Conservation (phyloP, 2,329 filamentous ascomycete species). For the Neofusicoccum parvum region DNA sequence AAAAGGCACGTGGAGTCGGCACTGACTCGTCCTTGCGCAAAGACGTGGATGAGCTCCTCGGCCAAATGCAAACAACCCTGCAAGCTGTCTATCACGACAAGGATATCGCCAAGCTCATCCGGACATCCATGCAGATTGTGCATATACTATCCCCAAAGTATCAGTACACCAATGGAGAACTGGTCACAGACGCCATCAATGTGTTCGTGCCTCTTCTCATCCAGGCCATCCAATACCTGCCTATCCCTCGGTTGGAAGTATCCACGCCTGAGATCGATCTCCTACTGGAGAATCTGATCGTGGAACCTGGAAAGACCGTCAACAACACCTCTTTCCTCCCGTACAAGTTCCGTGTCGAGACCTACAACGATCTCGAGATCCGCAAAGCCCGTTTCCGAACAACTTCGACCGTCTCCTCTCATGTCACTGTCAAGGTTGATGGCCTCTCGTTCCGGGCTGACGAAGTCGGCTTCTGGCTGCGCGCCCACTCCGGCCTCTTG, state of each 20-base stretch:
- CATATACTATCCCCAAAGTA: constrained; percentile 69
- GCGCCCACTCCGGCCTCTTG: constrained; percentile 74
- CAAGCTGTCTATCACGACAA: constrained; percentile 70
- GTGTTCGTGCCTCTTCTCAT: constrained; percentile 80
- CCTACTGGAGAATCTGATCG: constrained; percentile 83
- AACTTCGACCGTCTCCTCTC: constrained; percentile 66
- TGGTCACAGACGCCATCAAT: constrained; percentile 75
- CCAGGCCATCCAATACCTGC: constrained; percentile 79
- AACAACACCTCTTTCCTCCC: constrained; percentile 89
- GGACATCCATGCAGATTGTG: constrained; percentile 68
- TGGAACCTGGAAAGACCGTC: constrained; percentile 83
- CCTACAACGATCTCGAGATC: constrained; percentile 83
- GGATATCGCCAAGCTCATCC: constrained; percentile 69
- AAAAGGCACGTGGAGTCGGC: constrained; percentile 60
- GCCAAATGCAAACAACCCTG: constrained; percentile 68
- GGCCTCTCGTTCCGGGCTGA: constrained; percentile 83
- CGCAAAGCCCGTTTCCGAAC: constrained; percentile 75
- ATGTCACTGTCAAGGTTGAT: constrained; percentile 76
- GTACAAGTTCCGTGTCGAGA: constrained; percentile 77
- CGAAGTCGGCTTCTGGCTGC: constrained; percentile 88
- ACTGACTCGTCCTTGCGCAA: constrained; percentile 68
- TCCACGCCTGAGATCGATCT: constrained; percentile 82
- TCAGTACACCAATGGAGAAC: constrained; percentile 66
- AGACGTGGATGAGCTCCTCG: constrained; percentile 72
- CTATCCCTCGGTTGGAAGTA: constrained; percentile 87